These are phyloP conservation scores for Alternaria sp. DNA, from an alignment of 2,329 filamentous ascomycete species.

Conservation along the genomic window DNA sequence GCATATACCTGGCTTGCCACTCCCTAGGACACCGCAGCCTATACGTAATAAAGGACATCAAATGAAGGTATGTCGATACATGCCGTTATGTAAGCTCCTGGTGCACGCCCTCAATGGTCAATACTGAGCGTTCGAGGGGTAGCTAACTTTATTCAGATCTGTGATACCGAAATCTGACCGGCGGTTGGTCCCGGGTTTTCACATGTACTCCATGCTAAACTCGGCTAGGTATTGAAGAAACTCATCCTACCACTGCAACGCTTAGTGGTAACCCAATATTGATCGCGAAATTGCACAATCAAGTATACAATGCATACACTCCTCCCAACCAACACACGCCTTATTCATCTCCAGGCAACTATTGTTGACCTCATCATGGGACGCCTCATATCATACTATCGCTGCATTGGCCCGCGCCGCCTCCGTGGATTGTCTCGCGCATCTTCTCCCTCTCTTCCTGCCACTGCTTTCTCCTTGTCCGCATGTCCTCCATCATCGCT, in stretches of 20 bases:
- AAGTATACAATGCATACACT: neutral
- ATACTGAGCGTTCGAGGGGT: neutral
- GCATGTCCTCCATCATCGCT: constrained; percentile 10
- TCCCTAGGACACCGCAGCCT: neutral
- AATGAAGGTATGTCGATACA: neutral
- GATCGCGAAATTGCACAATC: neutral
- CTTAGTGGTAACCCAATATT: neutral
- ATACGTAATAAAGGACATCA: neutral
- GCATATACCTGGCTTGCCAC: neutral
- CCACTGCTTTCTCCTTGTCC: constrained; percentile 8
- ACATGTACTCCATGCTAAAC: neutral
- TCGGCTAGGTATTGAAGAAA: neutral
- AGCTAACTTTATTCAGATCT: neutral
- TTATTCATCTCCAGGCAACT: neutral
- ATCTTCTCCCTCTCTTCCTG: constrained; percentile 3
- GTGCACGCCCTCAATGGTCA: neutral
- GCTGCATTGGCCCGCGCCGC: neutral
- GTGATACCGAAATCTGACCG: neutral
- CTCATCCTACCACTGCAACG: neutral
- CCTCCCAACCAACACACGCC: neutral
- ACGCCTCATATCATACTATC: neutral
- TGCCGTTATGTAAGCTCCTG: neutral
- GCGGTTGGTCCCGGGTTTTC: neutral
- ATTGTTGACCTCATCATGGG: neutral
- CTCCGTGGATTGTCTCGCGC: neutral